Evolutionary conservation across 2,329 filamentous ascomycete genomes (phyloP), one percentile per base, ranked within the genome.

Genomic region (Trichophyton schoenleinii): DNA sequence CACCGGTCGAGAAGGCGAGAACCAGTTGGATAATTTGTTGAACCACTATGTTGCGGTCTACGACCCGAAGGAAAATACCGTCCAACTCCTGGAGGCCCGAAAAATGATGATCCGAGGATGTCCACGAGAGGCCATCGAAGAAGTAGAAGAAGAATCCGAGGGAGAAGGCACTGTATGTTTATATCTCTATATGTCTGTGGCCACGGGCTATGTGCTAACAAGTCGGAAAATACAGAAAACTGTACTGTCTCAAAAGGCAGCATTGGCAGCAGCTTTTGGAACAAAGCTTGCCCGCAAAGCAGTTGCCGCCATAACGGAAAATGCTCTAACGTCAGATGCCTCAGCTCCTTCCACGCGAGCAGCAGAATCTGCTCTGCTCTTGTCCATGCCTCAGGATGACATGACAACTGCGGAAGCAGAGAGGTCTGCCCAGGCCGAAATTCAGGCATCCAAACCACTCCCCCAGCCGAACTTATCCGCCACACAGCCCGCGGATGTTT

Each of bases 11-110:
- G 76, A 78, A 66, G 74, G 73, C 31, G 77, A 79, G 62, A 78
- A 81, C 60, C 74, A 76, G 46, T 74, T 78, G 58, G 79, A 83
- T 62, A 78, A 77, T 34, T 73, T 79, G 63, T 70, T 82, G 61
- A 80, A 81, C 65, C 82, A 86, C 72, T 87, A 86, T 66, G 70
- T 85, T 63, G 83, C 81, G 59, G 74, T 86, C 49, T 83, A 79
- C 66, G 82, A 87, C 64, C 80, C 81, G 0, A 71, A 74, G 28
- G 77, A 76, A 3, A 77, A 77, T 61, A 77, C 77, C 49, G 75
- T 85, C 64, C 76, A 83, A 64, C 70, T 87, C 53, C 73, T 81
- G 8, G 71, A 81, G 70, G 79, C 78, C 22, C 80, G 80, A 62
- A 78, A 80, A 67, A 70, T 85, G 59, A 80, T 77, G 3, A 73